Conservation (phyloP, 176 grass and related monocot species). For the Elymus sibiricus region DNA sequence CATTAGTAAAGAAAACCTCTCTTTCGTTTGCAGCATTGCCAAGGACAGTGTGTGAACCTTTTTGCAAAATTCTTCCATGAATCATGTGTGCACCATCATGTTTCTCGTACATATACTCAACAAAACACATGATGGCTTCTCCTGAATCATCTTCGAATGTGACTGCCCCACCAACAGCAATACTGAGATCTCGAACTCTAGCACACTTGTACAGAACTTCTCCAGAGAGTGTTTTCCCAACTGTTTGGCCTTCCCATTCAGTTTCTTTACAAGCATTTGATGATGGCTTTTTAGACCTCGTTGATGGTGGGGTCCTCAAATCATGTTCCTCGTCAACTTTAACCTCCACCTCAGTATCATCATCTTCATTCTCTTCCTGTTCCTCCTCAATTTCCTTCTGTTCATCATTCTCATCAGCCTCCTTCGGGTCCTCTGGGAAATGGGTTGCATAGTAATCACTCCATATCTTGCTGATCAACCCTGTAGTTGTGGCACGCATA, state of each 20-base stretch:
- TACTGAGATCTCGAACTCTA: conserved; percentile 31
- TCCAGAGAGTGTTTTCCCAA: conserved; percentile 43
- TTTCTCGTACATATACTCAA: conserved; percentile 69
- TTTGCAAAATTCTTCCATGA: conserved; percentile 60
- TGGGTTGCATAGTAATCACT: conserved; percentile 65
- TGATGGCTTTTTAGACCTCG: conserved; percentile 16
- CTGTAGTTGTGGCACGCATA: conserved; percentile 91
- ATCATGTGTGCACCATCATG: conserved; percentile 48
- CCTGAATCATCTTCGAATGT: conserved; percentile 50
- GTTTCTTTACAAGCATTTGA: conserved; percentile 18
- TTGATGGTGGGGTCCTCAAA: conserved; percentile 15
- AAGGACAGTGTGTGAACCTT: conserved; percentile 57
- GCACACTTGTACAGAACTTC: conserved; percentile 53
- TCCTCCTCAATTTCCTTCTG: conserved; percentile 52
- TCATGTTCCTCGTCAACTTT: conserved; percentile 21
- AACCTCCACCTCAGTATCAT: conserved; percentile 64
- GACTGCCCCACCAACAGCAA: conserved; percentile 46
- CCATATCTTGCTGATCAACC: conserved; percentile 70
- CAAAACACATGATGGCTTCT: conserved; percentile 41
- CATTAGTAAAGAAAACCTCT: conserved; percentile 61
- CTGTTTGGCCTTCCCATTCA: conserved; percentile 45
- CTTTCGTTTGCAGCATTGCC: conserved; percentile 79
- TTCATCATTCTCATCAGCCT: conserved; percentile 33
- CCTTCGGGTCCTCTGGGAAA: conserved; percentile 64
- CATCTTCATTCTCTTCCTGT: conserved; percentile 60